Percentiles rank a stretch among this genome's conserved stretches.
Conservation (phyloP, 2,329 filamentous ascomycete species). For the Berkeleyomyces rouxiae region DNA sequence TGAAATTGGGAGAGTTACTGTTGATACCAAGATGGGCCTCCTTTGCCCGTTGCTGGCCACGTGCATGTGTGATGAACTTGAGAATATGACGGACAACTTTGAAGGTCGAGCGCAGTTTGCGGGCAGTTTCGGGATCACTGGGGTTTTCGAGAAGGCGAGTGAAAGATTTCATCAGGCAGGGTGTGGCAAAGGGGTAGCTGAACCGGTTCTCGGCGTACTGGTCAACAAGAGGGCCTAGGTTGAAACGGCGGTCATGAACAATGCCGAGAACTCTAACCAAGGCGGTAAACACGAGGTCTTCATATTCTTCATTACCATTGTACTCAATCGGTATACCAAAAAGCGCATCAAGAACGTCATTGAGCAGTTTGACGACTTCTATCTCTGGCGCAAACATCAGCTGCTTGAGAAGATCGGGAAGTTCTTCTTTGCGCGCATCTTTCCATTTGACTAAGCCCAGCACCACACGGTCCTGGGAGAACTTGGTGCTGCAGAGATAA, state of each 20-base stretch:
- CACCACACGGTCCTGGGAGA: constrained; percentile 80
- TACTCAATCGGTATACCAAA: constrained; percentile 86
- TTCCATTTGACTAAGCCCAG: constrained; percentile 77
- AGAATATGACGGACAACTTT: constrained; percentile 88
- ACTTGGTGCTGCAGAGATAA: constrained; percentile 83
- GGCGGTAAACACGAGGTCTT: constrained; percentile 82
- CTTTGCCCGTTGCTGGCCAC: constrained; percentile 74
- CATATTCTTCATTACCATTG: constrained; percentile 78
- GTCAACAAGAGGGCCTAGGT: constrained; percentile 77
- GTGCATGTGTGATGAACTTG: constrained; percentile 84
- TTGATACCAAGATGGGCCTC: constrained; percentile 77
- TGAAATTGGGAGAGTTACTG: constrained; percentile 55
- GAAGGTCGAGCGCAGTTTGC: constrained; percentile 76
- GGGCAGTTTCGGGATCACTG: constrained; percentile 64
- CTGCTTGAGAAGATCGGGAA: constrained; percentile 60
- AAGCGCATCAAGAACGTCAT: constrained; percentile 74
- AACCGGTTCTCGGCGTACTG: constrained; percentile 78
- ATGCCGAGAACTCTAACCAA: constrained; percentile 82
- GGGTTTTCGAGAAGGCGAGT: constrained; percentile 68
- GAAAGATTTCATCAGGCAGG: constrained; percentile 75
- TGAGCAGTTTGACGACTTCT: constrained; percentile 87
- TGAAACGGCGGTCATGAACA: constrained; percentile 85
- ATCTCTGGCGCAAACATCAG: constrained; percentile 92
- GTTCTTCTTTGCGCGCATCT: constrained; percentile 51
- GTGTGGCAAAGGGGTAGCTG: constrained; percentile 82